Percentiles rank a stretch among this genome's conserved stretches.
Evolutionary conservation across 306 rosid genomes (phyloP).

Genomic region (Heteromeles arbutifolia): DNA sequence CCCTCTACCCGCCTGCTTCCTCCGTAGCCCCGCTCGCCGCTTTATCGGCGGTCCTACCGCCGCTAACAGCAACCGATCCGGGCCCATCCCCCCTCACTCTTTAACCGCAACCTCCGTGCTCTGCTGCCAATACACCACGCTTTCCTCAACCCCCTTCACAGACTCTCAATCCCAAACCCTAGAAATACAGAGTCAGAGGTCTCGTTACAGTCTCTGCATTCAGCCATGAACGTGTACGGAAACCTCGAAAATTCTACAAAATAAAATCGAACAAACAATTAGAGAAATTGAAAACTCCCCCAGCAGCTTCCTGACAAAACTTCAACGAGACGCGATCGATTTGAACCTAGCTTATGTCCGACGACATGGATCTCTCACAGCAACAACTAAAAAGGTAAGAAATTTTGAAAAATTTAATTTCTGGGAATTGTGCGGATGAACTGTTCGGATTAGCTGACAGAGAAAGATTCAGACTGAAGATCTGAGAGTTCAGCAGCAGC

Average conservation of each 20-base stretch:
- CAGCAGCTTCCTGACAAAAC: neutral
- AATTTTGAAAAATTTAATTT: neutral
- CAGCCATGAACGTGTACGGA: conserved; percentile 26
- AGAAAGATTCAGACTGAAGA: conserved; percentile 8
- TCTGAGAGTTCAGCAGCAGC: conserved; percentile 2
- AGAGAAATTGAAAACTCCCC: neutral
- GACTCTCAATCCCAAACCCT: conserved; percentile 6
- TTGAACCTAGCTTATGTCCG: conserved; percentile 64
- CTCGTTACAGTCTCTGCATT: conserved; percentile 14
- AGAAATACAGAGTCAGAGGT: neutral
- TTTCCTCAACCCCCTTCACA: conserved; percentile 22
- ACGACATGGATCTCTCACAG: conserved; percentile 61
- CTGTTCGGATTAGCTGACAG: neutral
- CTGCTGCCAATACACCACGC: conserved; percentile 21
- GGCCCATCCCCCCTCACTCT: conserved; percentile 75
- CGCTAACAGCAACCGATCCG: conserved; percentile 64
- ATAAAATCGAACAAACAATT: neutral
- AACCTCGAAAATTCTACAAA: neutral
- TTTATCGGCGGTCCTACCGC: conserved; percentile 96
- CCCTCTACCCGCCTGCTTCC: conserved; percentile 99
- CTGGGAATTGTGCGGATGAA: neutral
- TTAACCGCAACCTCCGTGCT: neutral
- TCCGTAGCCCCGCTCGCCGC: conserved; percentile 98
- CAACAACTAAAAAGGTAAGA: neutral
- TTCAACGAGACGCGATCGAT: neutral